phyloP scores from a whole-genome alignment of 1,284 basidiomycete species.

The Ceratobasidium sp. region DNA sequence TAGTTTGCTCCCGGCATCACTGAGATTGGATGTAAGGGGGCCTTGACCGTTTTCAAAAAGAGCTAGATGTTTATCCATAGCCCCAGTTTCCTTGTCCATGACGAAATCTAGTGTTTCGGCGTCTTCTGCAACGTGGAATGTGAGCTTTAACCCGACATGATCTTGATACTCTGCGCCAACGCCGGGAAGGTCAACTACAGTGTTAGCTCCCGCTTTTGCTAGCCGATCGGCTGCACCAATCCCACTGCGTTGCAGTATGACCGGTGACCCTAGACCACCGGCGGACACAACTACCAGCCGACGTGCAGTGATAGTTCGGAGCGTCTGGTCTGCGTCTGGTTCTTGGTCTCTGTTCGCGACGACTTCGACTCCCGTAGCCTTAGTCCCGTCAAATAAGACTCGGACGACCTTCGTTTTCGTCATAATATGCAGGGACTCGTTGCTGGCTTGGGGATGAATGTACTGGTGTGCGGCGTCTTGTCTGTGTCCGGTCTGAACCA shows the following conservation, averaged over 20 bases:
- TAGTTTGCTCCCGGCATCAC: constrained; percentile 66
- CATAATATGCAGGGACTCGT: constrained; percentile 25
- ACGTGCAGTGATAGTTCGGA: constrained; percentile 23
- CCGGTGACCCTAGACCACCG: constrained; percentile 59
- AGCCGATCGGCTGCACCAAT: constrained; percentile 63
- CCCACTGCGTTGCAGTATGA: constrained; percentile 69
- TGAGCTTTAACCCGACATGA: constrained; percentile 47
- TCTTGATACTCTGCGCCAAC: constrained; percentile 71
- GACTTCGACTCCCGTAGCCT: constrained; percentile 37
- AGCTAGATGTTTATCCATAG: constrained; percentile 19
- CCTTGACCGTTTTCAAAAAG: constrained; percentile 32
- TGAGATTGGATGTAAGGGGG: constrained; percentile 21
- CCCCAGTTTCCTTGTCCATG: constrained; percentile 12
- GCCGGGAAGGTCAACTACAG: constrained; percentile 69
- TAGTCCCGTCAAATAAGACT: constrained; percentile 35
- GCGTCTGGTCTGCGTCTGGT: constrained; percentile 27
- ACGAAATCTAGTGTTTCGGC: constrained; percentile 30
- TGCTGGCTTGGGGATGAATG: constrained; percentile 31
- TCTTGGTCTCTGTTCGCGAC: constrained; percentile 16
- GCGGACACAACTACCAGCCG: constrained; percentile 42
- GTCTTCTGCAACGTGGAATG: constrained; percentile 37
- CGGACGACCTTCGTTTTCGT: constrained; percentile 26
- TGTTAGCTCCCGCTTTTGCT: constrained; percentile 59
- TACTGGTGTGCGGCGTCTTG: constrained; percentile 41
- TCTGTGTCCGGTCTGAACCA: constrained; percentile 21